Base-by-base conservation (phyloP, 73 alveolate genomes). In the Symbiodinium natans region DNA sequence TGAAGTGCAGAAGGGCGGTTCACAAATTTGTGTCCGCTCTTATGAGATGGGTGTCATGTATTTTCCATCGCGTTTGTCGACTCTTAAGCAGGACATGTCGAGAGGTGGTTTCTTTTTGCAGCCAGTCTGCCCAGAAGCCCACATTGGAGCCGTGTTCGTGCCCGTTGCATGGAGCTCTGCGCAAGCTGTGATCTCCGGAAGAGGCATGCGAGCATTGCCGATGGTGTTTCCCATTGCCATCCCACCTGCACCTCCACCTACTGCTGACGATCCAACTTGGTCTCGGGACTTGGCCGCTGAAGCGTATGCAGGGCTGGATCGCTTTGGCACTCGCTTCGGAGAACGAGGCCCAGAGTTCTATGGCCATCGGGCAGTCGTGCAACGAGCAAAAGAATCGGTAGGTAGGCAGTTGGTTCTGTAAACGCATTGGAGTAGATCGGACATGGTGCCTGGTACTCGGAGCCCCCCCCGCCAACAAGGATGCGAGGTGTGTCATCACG, bases 301-400 rank as follows among this genome's bases (percentile, higher is more conserved):
- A 9, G 73, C 25, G 90, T 80, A 80, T 42, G 63, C 41, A 29
- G 98, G 98, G 2, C 83, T 92, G 36, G 98, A 92, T 38, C 98
- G 98, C 43, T 92, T 92, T 63, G 98, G 98, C 41, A 92, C 98
- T 25, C 68, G 42, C 34, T 74, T 48, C 92, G 98, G 98, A 34
- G 98, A 92, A 33, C 40, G 98, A 10, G 92, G 98, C 17, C 90
- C 92, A 43, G 92, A 92, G 98, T 92, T 92, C 86, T 92, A 92
- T 21, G 98, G 98, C 84, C 82, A 92, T 92, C 82, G 92, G 7
- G 92, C 98, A 6, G 41, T 52, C 56, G 92, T 52, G 19, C 36
- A 29, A 19, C 31, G 80, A 36, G 80, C 36, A 63, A 63, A 63
- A 63, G 23, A 43, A 8, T 5, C 56, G 11, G 19, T 43, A 43